Percentiles rank a stretch among this genome's conserved stretches.
phyloP scores from a whole-genome alignment of 805 yeast genomes.

The Sungouiella thailandica region DNA sequence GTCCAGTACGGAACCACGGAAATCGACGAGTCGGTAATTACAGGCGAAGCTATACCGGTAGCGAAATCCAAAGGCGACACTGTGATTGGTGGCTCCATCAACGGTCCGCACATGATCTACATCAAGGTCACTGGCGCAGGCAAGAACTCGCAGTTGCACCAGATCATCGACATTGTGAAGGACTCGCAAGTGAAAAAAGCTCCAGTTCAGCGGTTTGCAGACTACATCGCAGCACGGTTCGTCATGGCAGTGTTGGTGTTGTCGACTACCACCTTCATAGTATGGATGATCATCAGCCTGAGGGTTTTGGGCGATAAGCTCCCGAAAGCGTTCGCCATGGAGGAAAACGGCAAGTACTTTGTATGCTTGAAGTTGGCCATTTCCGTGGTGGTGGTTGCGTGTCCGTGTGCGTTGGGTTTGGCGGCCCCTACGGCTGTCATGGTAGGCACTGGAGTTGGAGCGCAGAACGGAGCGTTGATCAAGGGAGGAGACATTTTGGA shows the following conservation, averaged over 20 bases:
- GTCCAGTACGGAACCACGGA: constrained; percentile 76
- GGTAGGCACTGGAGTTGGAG: constrained; percentile 98
- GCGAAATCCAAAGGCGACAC: constrained; percentile 52
- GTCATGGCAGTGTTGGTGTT: constrained; percentile 70
- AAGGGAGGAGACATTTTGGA: constrained; percentile 93
- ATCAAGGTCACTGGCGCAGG: constrained; percentile 71
- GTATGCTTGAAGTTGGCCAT: constrained; percentile 76
- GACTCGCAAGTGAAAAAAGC: constrained; percentile 87
- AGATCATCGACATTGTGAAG: constrained; percentile 79
- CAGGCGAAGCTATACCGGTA: constrained; percentile 87
- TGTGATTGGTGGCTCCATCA: constrained; percentile 88
- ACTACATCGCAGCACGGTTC: constrained; percentile 75
- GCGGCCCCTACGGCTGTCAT: constrained; percentile 98
- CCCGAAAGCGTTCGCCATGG: constrained; percentile 46
- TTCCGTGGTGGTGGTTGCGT: constrained; percentile 93
- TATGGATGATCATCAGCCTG: constrained; percentile 35
- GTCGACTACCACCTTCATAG: constrained; percentile 56
- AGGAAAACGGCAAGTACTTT: constrained; percentile 52
- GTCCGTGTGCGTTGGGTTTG: constrained; percentile 96
- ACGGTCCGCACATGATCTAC: constrained; percentile 69
- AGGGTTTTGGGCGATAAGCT: constrained; percentile 16
- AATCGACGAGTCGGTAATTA: constrained; percentile 81
- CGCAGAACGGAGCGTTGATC: constrained; percentile 79
- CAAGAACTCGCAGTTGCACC: constrained; percentile 77
- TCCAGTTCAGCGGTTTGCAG: constrained; percentile 88